Percentiles rank a stretch among this genome's conserved stretches.
These are phyloP conservation scores for Byssoonygena ceratinophila DNA, from an alignment of 2,329 filamentous ascomycete genomes.

Conservation along the genomic window DNA sequence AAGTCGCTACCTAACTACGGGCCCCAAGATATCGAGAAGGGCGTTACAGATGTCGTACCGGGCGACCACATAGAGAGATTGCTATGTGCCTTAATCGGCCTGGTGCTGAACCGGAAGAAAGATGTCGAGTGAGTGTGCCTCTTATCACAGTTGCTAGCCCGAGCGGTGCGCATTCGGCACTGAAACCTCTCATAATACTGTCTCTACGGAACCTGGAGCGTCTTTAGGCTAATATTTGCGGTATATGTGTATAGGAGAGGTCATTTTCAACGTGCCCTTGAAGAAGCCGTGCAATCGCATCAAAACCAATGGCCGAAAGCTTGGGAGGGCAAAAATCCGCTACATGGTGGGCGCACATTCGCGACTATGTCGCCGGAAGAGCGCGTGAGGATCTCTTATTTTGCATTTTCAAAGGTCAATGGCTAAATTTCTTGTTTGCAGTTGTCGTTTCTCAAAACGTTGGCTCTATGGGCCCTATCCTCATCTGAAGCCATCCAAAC, in stretches of 20 bases:
- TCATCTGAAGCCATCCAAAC: constrained; percentile 74
- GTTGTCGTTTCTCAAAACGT: constrained; percentile 71
- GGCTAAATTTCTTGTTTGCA: constrained; percentile 30
- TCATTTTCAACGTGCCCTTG: constrained; percentile 84
- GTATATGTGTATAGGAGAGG: constrained; percentile 54
- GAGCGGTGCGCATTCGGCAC: neutral
- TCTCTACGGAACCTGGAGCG: neutral
- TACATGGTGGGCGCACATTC: constrained; percentile 72
- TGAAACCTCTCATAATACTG: neutral
- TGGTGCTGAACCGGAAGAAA: constrained; percentile 94
- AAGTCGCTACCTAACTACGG: constrained; percentile 81
- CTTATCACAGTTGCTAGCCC: neutral
- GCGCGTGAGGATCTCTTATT: constrained; percentile 50
- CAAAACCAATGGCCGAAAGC: constrained; percentile 75
- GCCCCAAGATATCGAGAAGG: constrained; percentile 86
- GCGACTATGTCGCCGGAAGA: constrained; percentile 69
- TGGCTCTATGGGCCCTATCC: constrained; percentile 79
- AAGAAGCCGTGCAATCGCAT: constrained; percentile 80
- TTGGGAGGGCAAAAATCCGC: constrained; percentile 75
- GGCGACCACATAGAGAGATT: constrained; percentile 79
- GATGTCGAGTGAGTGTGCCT: constrained; percentile 75
- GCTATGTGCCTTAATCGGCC: constrained; percentile 74
- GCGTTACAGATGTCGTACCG: constrained; percentile 64
- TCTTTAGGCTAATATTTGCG: constrained; percentile 2
- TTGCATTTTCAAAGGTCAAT: neutral